phyloP scores from a whole-genome alignment of 2,329 filamentous ascomycete genomes.

The Verticillium klebahnii region DNA sequence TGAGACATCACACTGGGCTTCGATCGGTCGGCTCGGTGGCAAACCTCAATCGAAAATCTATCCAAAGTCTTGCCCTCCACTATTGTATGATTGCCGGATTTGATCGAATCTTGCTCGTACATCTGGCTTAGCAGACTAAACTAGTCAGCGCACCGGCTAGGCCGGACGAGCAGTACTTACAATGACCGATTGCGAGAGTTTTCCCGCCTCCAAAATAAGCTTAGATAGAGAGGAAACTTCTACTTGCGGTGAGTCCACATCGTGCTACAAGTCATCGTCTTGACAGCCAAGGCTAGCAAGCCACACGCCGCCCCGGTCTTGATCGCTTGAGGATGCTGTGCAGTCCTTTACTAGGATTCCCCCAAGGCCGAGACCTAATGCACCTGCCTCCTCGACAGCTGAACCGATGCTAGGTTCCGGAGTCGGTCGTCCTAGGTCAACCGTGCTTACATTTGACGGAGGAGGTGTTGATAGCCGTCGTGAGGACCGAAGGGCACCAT shows the following conservation, averaged over 20 bases:
- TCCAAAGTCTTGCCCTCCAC: not conserved
- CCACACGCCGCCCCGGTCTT: not conserved
- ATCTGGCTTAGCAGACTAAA: not conserved
- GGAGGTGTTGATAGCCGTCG: not conserved
- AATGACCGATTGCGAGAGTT: not conserved
- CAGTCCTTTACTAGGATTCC: not conserved
- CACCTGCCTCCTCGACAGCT: not conserved
- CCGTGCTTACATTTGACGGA: not conserved
- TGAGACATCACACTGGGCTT: not conserved
- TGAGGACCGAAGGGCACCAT: not conserved
- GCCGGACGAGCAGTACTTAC: not conserved
- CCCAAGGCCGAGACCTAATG: not conserved
- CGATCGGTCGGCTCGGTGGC: not conserved
- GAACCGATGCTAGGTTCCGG: not conserved
- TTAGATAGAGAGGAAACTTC: not conserved
- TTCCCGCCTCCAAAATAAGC: not conserved
- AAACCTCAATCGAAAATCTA: not conserved
- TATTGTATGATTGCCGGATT: not conserved
- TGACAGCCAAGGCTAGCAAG: not conserved
- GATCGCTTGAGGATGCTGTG: not conserved
- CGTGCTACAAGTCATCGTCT: not conserved
- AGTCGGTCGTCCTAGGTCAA: not conserved
- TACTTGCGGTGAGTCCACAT: not conserved
- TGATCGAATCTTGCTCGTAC: not conserved
- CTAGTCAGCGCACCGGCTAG: not conserved